phyloP scores from a whole-genome alignment of 1,284 basidiomycete genomes.

The Omphalotus olearius region DNA sequence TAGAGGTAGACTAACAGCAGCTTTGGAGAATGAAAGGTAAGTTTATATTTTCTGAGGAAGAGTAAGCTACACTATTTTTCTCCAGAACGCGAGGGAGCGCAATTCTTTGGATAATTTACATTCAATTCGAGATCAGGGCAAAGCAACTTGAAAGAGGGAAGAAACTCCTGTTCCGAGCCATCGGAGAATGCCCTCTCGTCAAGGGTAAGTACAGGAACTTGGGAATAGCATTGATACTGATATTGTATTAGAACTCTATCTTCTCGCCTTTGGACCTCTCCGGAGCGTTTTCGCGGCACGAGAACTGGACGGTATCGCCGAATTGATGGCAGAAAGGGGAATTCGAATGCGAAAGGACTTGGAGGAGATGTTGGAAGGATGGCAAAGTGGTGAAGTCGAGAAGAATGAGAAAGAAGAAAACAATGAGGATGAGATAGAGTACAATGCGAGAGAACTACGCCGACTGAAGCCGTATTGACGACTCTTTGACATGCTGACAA shows the following conservation, averaged over 20 bases:
- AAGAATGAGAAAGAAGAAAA: slow-evolving; percentile 27
- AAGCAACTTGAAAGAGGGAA: slow-evolving; percentile 67
- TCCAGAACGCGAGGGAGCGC: slow-evolving; percentile 64
- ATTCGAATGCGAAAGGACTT: slow-evolving; percentile 67
- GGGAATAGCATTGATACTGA: background rate
- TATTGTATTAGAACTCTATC: slow-evolving; percentile 64
- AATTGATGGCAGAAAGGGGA: slow-evolving; percentile 81
- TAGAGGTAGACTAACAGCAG: slow-evolving; percentile 54
- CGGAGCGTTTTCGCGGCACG: slow-evolving; percentile 59
- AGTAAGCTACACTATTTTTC: slow-evolving; percentile 6
- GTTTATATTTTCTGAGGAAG: slow-evolving; percentile 14
- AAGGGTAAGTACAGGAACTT: slow-evolving; percentile 52
- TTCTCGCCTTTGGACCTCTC: slow-evolving; percentile 78
- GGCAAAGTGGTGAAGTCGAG: slow-evolving; percentile 29
- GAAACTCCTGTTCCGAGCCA: slow-evolving; percentile 73
- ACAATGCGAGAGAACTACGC: slow-evolving; percentile 52
- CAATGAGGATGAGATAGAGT: slow-evolving; percentile 54
- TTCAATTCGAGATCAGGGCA: slow-evolving; percentile 79
- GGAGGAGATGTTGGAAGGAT: slow-evolving; percentile 55
- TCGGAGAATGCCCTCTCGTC: slow-evolving; percentile 75
- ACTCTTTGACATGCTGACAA: slow-evolving; percentile 4
- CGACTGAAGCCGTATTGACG: slow-evolving; percentile 58
- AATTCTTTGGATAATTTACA: slow-evolving; percentile 73
- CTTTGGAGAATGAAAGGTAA: slow-evolving; percentile 64
- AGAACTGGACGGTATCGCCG: slow-evolving; percentile 69